Evolutionary conservation across 2,329 filamentous ascomycete genomes (phyloP), one percentile per base, ranked within the genome.

Genomic region (Stachybotrys echinatus): DNA sequence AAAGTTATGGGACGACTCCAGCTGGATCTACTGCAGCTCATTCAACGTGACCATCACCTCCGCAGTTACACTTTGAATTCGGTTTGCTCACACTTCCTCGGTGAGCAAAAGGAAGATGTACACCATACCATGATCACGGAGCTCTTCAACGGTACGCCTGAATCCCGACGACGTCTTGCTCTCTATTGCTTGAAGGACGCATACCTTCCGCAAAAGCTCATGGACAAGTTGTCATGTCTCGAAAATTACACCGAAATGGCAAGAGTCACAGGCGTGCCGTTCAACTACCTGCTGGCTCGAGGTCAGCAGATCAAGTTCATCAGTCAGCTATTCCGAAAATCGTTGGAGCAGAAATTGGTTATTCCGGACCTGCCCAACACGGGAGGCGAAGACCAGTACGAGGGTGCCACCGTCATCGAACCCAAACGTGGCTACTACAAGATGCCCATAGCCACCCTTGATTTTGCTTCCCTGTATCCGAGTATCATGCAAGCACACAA

Each of bases 161-260:
- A 99, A 65, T 96, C 92, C 4, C 77, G 94, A 56, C 84, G 95
- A 60, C 85, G 94, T 70, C 73, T 99, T 45, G 94, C 94, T 1
- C 82, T 99, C 1, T 99, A 99, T 74, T 99, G 94, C 71, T 71
- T 99, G 57, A 99, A 99, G 70, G 95, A 99, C 73, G 94, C 94
- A 0, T 99, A 96, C 61, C 77, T 99, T 4, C 94, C 94, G 1
- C 92, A 97, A 63, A 77, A 95, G 52, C 71, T 99, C 47, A 92
- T 99, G 85, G 94, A 99, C 65, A 99, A 99, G 68, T 77, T 99
- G 22, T 97, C 95, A 64, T 97, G 94, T 70, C 76, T 99, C n/a
- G 88, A 96, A 70, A 99, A 99, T 66, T 97, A 97, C 63, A 97
- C 94, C 0, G 94, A 99, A 72, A 99, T 99, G 94, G 92, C 94